Evolutionary conservation across 495 filamentous ascomycete genomes (phyloP), one percentile per base, ranked within the genome.

Genomic region (Hypoxylon cercidicola): DNA sequence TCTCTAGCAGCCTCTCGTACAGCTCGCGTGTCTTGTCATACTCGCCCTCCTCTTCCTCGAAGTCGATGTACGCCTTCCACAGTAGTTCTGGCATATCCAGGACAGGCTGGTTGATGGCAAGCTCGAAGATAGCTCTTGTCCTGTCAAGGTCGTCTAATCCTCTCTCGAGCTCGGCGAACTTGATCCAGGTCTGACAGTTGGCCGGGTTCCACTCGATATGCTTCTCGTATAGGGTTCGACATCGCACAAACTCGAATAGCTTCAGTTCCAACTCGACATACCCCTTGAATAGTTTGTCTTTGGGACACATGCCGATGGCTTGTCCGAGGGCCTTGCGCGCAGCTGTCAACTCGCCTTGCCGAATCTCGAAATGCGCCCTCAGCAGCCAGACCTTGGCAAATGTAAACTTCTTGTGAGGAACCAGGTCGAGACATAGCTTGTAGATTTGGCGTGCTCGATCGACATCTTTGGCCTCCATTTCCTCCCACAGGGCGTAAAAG

Each of bases 11-110:
- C 20, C 95, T 86, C 79, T 98, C 95, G 78, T 98, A 99, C 49
- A 99, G 79, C n/a, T 79, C 74, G 44, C 95, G 83, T 1, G 92
- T 89, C 30, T 86, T 82, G 28, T 91, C 93, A 76, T 92, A 96
- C 75, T 97, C 92, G 53, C 88, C 90, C 73, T 93, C 90, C 61
- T 96, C 90, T 71, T 97, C 94, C 76, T 98, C 96, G 70, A 98
- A 99, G 77, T 98, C 93, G 70, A 99, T 97, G 73, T 97, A 99
- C 1, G 91, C 86, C 77, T 97, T 97, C 95, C 95, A 99, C 10
- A 99, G 78, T 56, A 97, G 78, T 77, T 99, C 95, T 4, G 95
- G 95, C 95, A 98, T 99, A 73, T 99, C 96, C n/a, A 99, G 78
- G 5, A 85, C 81, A 15, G 89, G 83, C 75, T 97, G 93, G 28